Conservation (phyloP, 2,329 filamentous ascomycete species). For the Hirsutella rhossiliensis region DNA sequence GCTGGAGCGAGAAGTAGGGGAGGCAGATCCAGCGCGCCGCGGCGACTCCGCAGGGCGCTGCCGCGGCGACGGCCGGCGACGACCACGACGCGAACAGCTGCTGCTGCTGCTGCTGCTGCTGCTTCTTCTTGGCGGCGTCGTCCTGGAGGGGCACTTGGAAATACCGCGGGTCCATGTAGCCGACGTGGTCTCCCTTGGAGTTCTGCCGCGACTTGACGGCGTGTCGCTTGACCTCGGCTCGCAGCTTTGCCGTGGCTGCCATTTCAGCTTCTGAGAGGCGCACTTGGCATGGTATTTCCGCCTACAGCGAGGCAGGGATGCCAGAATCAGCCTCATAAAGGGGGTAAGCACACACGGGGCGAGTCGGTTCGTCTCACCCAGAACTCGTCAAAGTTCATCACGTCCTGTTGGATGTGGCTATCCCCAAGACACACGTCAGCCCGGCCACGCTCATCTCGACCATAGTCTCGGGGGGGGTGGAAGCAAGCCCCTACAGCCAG, state of each 20-base stretch:
- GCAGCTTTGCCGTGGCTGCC: constrained; percentile 21
- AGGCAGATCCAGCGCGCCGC: constrained; percentile 29
- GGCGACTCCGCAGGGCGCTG: constrained; percentile 4
- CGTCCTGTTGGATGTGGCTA: constrained; percentile 25
- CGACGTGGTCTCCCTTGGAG: constrained; percentile 23
- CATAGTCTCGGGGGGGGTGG: no score
- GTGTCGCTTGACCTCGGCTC: constrained; percentile 23
- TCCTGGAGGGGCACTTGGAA: constrained; percentile 23
- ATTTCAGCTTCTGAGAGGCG: constrained; percentile 21
- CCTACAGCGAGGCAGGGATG: constrained; percentile 12
- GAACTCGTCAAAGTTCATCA: constrained; percentile 30
- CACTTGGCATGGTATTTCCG: constrained; percentile 20
- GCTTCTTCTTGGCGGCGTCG: constrained; percentile 7
- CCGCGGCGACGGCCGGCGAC: not conserved
- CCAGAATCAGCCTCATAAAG: no score
- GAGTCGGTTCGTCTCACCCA: constrained; percentile 16
- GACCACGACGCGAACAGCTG: no score
- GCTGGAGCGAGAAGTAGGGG: constrained; percentile 34
- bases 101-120: constrained; percentile 3
- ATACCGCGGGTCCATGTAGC: constrained; percentile 27
- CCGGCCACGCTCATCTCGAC: not conserved
- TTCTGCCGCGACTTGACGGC: constrained; percentile 24
- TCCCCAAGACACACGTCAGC: constrained; percentile 4
- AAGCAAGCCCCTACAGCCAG: constrained; percentile 22
- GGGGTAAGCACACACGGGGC: no score